Evolutionary conservation across 23 red algal species (phyloP).

Genomic region (Gracilaria domingensis): DNA sequence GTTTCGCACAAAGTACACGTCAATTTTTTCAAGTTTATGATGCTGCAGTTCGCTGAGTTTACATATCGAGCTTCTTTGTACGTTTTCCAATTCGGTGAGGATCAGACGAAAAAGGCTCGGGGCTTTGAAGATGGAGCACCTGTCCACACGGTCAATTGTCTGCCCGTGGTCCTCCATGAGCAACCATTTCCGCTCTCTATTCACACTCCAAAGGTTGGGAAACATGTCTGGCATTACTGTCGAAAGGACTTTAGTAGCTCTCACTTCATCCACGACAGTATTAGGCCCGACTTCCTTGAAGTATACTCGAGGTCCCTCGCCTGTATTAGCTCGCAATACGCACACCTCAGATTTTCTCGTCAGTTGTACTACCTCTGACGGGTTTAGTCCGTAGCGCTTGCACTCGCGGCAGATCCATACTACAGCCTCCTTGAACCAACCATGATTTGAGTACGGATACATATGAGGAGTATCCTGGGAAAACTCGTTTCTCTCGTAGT

Average conservation of each 20-base stretch:
- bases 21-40: background rate
- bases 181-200: background rate
- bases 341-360: too few species aligned
- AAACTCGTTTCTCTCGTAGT: too few species aligned
- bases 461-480: too few species aligned
- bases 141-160: too few species aligned
- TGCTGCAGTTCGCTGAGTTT: background rate
- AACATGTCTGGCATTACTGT: background rate
- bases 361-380: too few species aligned
- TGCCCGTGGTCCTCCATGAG: background rate
- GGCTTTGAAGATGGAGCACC: background rate
- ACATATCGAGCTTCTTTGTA: conserved; percentile 14
- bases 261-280: background rate
- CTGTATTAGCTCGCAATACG: too few species aligned
- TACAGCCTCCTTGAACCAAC: too few species aligned
- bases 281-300: conserved; percentile 15
- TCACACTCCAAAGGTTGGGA: background rate
- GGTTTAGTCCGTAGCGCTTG: too few species aligned
- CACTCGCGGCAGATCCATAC: too few species aligned
- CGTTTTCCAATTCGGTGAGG: background rate
- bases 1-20: background rate
- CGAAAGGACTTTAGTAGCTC: background rate
- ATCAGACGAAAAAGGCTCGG: background rate
- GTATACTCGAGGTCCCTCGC: background rate
- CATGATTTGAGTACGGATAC: too few species aligned